phyloP scores from a whole-genome alignment of 352 stramenopile species.

The Globisporangium nodosum region DNA sequence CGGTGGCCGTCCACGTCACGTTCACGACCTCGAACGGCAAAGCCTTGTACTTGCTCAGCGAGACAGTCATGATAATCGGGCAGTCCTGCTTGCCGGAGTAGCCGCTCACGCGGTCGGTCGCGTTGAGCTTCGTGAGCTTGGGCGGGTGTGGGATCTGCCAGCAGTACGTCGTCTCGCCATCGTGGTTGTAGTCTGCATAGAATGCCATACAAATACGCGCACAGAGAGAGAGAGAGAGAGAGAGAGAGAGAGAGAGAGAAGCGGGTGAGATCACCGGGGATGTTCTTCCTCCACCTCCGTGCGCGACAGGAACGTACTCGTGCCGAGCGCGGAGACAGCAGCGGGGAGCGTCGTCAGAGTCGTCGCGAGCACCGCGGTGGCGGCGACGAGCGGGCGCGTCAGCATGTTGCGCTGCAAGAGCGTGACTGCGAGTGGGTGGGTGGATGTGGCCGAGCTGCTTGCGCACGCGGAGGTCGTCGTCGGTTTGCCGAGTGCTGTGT shows the following conservation, averaged over 20 bases:
- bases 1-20: conserved; percentile 40
- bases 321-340: conserved; percentile 23
- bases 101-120: conserved; percentile 30
- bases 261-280: neutral
- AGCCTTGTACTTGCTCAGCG: conserved; percentile 19
- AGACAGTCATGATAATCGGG: conserved; percentile 37
- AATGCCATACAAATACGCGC: neutral
- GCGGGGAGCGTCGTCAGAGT: neutral
- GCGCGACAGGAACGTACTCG: conserved; percentile 20
- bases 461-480: too few relatives aligned
- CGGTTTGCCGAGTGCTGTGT: too few relatives aligned
- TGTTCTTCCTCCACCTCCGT: conserved; percentile 5
- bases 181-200: conserved; percentile 31
- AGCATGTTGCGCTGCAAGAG: neutral
- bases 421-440: too few relatives aligned
- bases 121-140: conserved; percentile 34
- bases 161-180: conserved; percentile 42
- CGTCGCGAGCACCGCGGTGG: conserved; percentile 8
- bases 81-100: conserved; percentile 30
- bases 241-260: neutral
- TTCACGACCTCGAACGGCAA: conserved; percentile 35
- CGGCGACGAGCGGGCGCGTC: neutral
- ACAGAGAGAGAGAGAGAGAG: neutral
- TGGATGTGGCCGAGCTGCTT: too few relatives aligned
- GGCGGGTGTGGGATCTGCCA: conserved; percentile 42